Conservation (phyloP, 139 green algal species). For the Ettlia oleoabundans region DNA sequence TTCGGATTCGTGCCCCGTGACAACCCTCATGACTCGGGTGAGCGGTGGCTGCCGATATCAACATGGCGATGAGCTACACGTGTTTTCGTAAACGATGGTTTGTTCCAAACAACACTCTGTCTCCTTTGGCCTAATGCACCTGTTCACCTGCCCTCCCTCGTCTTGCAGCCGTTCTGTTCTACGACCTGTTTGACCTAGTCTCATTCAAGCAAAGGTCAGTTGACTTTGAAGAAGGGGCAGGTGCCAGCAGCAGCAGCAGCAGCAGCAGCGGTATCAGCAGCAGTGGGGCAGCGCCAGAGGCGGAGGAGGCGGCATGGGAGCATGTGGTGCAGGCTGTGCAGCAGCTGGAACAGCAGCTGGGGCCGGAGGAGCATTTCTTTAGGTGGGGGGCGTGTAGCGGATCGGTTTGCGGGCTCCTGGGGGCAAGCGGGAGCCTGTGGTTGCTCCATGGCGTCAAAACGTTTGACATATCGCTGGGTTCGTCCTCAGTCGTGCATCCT, state of each 20-base stretch:
- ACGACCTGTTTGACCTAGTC: slow-evolving; percentile 19
- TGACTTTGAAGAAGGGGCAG: no score
- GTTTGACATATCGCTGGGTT: no score
- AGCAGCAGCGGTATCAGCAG: no score
- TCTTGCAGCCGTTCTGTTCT: slow-evolving; percentile 21
- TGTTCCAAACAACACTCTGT: not conserved
- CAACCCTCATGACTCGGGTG: slow-evolving; percentile 54
- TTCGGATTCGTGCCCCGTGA: slow-evolving; percentile 69
- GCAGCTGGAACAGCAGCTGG: slow-evolving; percentile 4
- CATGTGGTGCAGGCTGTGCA: not conserved
- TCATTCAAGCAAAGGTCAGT: slow-evolving; percentile 24
- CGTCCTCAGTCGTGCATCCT: no score
- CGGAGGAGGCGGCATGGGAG: not conserved
- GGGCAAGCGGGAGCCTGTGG: no score
- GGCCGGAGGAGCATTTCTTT: slow-evolving; percentile 2
- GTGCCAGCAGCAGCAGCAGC: no score
- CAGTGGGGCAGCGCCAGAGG: not conserved
- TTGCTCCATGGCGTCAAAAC: no score
- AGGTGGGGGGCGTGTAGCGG: slow-evolving; percentile 6
- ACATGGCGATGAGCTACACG: not conserved
- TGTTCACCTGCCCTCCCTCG: not conserved
- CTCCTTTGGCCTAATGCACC: not conserved
- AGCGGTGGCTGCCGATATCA: not conserved
- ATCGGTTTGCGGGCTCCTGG: no score
- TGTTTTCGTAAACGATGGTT: no score